Evolutionary conservation across 208 protist species (phyloP).

Genomic region (Leishmania braziliensis): DNA sequence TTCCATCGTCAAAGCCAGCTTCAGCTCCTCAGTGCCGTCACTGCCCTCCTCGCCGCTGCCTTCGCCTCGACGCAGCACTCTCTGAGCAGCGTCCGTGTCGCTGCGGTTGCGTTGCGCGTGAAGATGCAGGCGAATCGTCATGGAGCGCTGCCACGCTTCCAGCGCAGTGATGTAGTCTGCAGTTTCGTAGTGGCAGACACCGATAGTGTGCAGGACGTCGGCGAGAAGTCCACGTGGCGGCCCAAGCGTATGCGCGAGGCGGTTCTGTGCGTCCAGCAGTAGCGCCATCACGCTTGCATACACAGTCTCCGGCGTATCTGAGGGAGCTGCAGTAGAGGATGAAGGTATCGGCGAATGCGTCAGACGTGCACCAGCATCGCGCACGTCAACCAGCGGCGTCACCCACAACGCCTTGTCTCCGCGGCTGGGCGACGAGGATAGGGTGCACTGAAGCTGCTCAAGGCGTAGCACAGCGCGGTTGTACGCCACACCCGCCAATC

Average conservation of each 20-base stretch:
- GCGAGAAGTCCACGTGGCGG: conserved; percentile 44
- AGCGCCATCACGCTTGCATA: conserved; percentile 14
- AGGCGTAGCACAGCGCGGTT: conserved; percentile 60
- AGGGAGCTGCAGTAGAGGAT: neutral
- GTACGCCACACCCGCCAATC: conserved; percentile 37
- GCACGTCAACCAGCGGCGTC: neutral
- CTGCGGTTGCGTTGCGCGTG: neutral
- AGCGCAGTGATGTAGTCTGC: conserved; percentile 22
- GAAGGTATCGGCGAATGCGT: neutral
- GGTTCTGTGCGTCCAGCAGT: conserved; percentile 36
- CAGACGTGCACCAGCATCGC: neutral
- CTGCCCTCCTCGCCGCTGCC: neutral
- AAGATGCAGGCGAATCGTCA: conserved; percentile 28
- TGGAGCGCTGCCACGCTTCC: conserved; percentile 31
- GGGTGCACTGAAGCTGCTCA: conserved; percentile 24
- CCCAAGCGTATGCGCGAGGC: conserved; percentile 38
- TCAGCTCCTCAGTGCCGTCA: conserved; percentile 40
- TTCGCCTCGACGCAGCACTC: neutral
- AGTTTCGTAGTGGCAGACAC: conserved; percentile 50
- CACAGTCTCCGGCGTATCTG: neutral
- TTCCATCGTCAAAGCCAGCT: conserved; percentile 66
- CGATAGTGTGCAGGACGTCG: conserved; percentile 64
- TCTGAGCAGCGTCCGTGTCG: neutral
- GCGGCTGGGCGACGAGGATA: neutral
- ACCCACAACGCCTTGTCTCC: neutral